phyloP scores from a whole-genome alignment of 2,329 filamentous ascomycete genomes.

The Fulvia fulva region DNA sequence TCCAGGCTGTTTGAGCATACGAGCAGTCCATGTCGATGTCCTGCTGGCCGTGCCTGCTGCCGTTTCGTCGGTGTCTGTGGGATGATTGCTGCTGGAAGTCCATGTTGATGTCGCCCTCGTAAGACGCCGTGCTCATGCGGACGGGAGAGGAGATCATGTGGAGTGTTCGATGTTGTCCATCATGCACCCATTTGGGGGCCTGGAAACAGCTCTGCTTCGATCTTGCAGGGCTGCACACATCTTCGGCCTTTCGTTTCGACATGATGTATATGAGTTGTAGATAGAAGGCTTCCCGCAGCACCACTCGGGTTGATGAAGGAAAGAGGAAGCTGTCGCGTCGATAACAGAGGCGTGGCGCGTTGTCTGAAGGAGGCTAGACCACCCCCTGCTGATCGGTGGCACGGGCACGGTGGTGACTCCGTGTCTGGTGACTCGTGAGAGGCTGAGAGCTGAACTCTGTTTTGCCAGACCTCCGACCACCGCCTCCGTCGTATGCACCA shows the following conservation, averaged over 20 bases:
- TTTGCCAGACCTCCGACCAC: too few relatives aligned
- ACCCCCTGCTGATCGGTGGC: too few relatives aligned
- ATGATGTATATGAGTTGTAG: too few relatives aligned
- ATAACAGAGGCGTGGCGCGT: too few relatives aligned
- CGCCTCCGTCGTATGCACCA: too few relatives aligned
- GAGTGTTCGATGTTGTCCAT: neutral
- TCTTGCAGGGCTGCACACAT: neutral
- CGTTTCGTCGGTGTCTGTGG: neutral
- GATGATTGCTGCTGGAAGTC: slow-evolving; percentile 3
- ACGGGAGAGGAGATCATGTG: neutral
- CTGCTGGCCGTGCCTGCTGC: neutral
- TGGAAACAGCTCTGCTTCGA: slow-evolving; percentile 1
- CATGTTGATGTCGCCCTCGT: slow-evolving; percentile 1
- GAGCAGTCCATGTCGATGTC: neutral
- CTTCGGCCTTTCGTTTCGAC: slow-evolving; percentile 3
- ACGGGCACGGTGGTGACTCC: too few relatives aligned
- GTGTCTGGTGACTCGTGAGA: too few relatives aligned
- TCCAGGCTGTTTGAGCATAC: neutral
- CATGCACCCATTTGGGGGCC: neutral
- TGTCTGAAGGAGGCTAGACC: too few relatives aligned
- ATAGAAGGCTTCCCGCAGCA: too few relatives aligned
- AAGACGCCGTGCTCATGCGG: neutral
- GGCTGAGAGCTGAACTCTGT: too few relatives aligned
- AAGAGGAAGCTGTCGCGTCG: too few relatives aligned
- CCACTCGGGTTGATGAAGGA: too few relatives aligned